A percentile compares a stretch with the other conserved stretches of the same genome.
Evolutionary conservation across 306 rosid species (phyloP).

Genomic region (Trichosanthes cucumerina): DNA sequence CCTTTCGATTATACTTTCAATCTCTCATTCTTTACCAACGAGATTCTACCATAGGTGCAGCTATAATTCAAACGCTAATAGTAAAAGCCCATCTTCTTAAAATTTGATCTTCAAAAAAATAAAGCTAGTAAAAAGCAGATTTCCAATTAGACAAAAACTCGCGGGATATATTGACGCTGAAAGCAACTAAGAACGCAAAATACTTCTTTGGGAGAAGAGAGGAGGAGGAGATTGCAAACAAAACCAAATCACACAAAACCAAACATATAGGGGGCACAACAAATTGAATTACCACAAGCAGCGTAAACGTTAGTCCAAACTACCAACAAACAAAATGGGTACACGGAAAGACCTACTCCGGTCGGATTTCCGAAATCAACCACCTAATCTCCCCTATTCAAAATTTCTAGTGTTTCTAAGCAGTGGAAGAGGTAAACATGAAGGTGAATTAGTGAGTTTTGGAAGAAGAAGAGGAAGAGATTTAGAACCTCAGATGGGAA

Average conservation of each 20-base stretch:
- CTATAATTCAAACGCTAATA: background rate
- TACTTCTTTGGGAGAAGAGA: background rate
- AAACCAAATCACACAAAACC: background rate
- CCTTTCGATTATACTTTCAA: background rate
- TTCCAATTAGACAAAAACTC: background rate
- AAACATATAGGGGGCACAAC: background rate
- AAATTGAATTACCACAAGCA: background rate
- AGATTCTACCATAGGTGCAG: background rate
- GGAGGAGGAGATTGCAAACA: background rate
- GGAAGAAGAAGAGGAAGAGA: background rate
- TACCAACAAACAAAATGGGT: background rate
- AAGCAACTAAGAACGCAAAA: background rate
- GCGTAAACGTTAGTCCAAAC: background rate
- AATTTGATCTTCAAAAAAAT: background rate
- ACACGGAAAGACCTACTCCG: background rate
- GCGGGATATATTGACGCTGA: background rate
- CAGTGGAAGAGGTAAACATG: slow-evolving; percentile 2
- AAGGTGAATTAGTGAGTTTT: background rate
- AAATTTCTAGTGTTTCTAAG: background rate
- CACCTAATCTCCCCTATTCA: background rate
- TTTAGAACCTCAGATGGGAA: slow-evolving; percentile 56
- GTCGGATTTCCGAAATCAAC: background rate
- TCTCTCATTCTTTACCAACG: background rate
- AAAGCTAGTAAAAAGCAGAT: background rate
- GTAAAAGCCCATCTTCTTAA: background rate